These are phyloP conservation scores for Takashimella koratensis DNA, from an alignment of 1,284 basidiomycete species.

Conservation along the genomic window DNA sequence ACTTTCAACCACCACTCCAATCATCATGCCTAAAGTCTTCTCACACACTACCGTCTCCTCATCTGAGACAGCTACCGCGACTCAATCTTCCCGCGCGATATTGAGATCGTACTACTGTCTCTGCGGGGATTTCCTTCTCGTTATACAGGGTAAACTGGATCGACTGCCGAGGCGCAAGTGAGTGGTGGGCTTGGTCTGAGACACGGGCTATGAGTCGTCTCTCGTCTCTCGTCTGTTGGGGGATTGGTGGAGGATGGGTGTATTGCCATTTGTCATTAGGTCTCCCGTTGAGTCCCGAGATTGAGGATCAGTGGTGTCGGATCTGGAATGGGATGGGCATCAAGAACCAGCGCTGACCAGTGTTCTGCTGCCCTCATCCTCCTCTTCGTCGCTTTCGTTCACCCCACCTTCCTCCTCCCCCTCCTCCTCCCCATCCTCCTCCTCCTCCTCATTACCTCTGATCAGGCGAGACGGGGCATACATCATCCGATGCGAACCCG, in stretches of 20 bases:
- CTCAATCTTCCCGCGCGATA: constrained; percentile 41
- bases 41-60: constrained; percentile 44
- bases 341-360: no score
- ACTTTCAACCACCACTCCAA: neutral
- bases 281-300: no score
- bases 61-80: constrained; percentile 41
- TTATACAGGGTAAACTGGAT: constrained; percentile 47
- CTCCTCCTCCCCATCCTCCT: neutral
- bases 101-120: constrained; percentile 50
- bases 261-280: no score
- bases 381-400: no score
- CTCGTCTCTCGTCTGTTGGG: neutral
- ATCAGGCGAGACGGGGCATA: constrained; percentile 34
- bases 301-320: no score
- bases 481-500: constrained; percentile 40
- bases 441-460: neutral
- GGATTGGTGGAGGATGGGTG: no score
- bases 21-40: constrained; percentile 49
- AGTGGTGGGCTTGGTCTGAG: constrained; percentile 9
- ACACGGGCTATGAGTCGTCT: no score
- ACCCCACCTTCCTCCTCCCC: neutral
- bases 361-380: no score
- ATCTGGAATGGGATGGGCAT: no score
- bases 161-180: constrained; percentile 41
- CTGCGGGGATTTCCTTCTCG: constrained; percentile 50